These are phyloP conservation scores for Blumeria hordei DNA, from an alignment of 2,329 filamentous ascomycete species.

Conservation along the genomic window DNA sequence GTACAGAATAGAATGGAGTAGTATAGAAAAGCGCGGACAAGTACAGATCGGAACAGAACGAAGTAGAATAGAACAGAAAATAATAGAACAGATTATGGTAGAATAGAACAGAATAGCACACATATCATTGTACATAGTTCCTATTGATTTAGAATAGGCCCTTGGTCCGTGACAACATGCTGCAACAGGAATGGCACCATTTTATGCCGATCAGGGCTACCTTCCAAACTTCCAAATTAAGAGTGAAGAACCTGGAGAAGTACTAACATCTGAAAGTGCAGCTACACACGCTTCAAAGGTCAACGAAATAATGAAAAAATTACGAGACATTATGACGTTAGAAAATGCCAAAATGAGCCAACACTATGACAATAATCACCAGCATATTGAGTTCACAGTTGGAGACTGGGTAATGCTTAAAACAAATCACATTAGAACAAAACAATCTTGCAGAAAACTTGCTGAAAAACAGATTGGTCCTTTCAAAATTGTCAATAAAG, in stretches of 20 bases:
- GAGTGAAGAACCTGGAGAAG: not conserved
- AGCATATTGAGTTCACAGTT: not conserved
- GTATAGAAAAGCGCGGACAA: too few species aligned
- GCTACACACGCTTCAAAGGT: not conserved
- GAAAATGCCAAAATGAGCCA: not conserved
- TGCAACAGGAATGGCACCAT: not conserved
- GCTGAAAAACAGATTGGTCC: not conserved
- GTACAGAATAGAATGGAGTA: too few species aligned
- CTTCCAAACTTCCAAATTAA: not conserved
- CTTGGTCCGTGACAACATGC: too few species aligned
- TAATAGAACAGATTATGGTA: too few species aligned
- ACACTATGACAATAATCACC: not conserved
- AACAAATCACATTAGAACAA: not conserved
- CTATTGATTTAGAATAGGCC: too few species aligned
- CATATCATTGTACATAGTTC: too few species aligned
- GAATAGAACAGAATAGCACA: too few species aligned
- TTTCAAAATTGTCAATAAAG: not conserved
- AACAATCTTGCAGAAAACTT: not conserved
- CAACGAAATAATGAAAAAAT: not conserved
- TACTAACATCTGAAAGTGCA: not conserved
- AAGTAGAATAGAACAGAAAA: too few species aligned
- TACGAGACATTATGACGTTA: not conserved
- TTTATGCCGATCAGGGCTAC: slow-evolving; percentile 1
- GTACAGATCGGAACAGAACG: too few species aligned
- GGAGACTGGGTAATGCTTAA: slow-evolving; percentile 1